A percentile compares a stretch with the other conserved stretches of the same genome.
phyloP scores from a whole-genome alignment of 1,139 yeast genomes.

The Hyphopichia khmerensis region DNA sequence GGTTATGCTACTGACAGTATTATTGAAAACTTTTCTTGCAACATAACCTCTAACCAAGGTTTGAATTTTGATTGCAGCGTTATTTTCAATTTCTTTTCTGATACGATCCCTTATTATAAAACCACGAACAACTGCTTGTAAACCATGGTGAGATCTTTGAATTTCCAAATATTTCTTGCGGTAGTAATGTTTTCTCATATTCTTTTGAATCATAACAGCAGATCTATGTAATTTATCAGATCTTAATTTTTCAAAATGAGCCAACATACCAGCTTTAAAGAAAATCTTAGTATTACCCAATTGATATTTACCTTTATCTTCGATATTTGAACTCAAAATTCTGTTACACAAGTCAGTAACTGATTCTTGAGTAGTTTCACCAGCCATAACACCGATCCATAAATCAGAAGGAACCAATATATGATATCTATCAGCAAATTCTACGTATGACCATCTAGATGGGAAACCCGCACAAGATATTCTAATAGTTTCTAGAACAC shows the following conservation, averaged over 20 bases:
- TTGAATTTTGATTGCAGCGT: conserved; percentile 74
- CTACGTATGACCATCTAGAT: conserved; percentile 92
- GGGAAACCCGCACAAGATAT: conserved; percentile 99
- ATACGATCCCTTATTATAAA: conserved; percentile 56
- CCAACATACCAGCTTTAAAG: conserved; percentile 95
- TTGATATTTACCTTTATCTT: conserved; percentile 72
- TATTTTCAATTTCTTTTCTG: conserved; percentile 55
- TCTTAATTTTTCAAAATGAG: conserved; percentile 84
- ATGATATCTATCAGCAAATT: conserved; percentile 88
- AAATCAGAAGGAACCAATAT: conserved; percentile 70
- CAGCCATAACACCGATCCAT: conserved; percentile 64
- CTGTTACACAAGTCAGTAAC: conserved; percentile 65
- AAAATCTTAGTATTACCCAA: conserved; percentile 88
- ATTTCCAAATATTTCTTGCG: conserved; percentile 61
- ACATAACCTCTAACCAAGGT: conserved; percentile 65
- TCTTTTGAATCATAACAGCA: conserved; percentile 85
- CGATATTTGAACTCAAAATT: conserved; percentile 63
- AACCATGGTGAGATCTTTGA: conserved; percentile 50
- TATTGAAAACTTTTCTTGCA: conserved; percentile 47
- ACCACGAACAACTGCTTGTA: conserved; percentile 70
- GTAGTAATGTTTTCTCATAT: conserved; percentile 64
- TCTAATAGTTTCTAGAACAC: conserved; percentile 94
- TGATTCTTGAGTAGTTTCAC: conserved; percentile 54
- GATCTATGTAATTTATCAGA: conserved; percentile 73
- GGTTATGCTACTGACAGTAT: conserved; percentile 51